Conservation (phyloP, 257 asterid genomes). For the Salvia hispanica region DNA sequence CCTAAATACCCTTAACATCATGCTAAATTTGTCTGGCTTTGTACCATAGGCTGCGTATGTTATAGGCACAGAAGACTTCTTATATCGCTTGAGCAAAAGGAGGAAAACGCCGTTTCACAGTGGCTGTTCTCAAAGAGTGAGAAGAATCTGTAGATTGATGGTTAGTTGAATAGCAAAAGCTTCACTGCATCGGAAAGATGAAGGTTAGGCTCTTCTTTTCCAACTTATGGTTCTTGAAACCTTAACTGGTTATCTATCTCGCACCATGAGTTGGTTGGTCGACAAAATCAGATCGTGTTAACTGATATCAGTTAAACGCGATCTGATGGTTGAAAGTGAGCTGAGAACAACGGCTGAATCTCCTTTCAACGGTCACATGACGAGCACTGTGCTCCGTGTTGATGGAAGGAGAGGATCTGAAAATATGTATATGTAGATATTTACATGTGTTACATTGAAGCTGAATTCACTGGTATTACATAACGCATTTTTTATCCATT, state of each 20-base stretch:
- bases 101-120: slow-evolving; percentile 42
- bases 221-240: slow-evolving; percentile 11
- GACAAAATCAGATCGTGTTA: slow-evolving; percentile 7
- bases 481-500: neutral
- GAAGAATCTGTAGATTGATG: slow-evolving; percentile 43
- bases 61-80: slow-evolving; percentile 74
- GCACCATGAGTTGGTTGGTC: slow-evolving; percentile 1
- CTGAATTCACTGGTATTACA: neutral
- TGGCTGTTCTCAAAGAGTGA: slow-evolving; percentile 30
- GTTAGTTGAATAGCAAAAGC: slow-evolving; percentile 36
- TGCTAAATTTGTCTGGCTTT: slow-evolving; percentile 28
- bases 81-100: slow-evolving; percentile 53
- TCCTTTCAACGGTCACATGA: neutral
- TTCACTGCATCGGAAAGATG: neutral
- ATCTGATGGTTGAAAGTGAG: neutral
- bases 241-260: slow-evolving; percentile 2
- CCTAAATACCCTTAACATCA: neutral
- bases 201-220: slow-evolving; percentile 17
- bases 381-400: neutral
- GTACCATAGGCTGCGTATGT: slow-evolving; percentile 65
- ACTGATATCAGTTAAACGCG: neutral
- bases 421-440: neutral
- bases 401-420: slow-evolving; percentile 1
- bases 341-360: neutral
- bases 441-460: slow-evolving; percentile 7